phyloP scores from a whole-genome alignment of 805 yeast genomes.

The Saccharomycopsis malanga region DNA sequence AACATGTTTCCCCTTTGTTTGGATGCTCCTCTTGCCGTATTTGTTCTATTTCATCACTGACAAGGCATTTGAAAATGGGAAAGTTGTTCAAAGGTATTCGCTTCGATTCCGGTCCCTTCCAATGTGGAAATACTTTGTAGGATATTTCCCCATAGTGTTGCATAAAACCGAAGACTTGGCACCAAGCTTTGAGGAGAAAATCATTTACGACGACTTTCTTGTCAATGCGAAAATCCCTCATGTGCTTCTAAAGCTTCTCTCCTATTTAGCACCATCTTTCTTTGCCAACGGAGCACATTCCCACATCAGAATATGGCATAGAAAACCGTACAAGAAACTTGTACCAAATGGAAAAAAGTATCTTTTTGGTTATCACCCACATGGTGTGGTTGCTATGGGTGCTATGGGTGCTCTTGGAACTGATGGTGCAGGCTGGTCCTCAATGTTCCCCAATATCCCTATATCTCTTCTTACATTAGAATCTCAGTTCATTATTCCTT shows the following conservation, averaged over 20 bases:
- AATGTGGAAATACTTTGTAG: constrained; percentile 66
- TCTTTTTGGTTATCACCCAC: constrained; percentile 92
- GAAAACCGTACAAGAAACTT: constrained; percentile 10
- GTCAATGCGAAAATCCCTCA: constrained; percentile 5
- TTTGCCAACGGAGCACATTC: not conserved
- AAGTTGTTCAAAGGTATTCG: constrained; percentile 50
- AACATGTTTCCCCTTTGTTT: constrained; percentile 47
- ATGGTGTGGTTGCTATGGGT: constrained; percentile 91
- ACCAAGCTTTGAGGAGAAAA: constrained; percentile 56
- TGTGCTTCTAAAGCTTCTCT: not conserved
- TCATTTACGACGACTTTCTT: constrained; percentile 23
- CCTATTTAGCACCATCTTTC: not conserved
- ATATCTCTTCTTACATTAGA: constrained; percentile 71
- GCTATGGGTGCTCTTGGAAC: constrained; percentile 80
- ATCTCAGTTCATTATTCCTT: constrained; percentile 77
- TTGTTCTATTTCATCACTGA: constrained; percentile 50
- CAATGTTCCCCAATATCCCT: constrained; percentile 77
- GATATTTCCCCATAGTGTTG: constrained; percentile 72
- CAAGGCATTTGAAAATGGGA: constrained; percentile 71
- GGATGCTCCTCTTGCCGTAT: constrained; percentile 67
- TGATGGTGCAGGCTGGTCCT: constrained; percentile 66
- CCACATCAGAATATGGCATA: not conserved
- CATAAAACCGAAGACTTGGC: constrained; percentile 61
- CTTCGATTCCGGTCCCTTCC: constrained; percentile 46
- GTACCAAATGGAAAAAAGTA: constrained; percentile 57